Evolutionary conservation across 148 eudicot genomes (phyloP).

Genomic region (Camellia lanceoleosa): DNA sequence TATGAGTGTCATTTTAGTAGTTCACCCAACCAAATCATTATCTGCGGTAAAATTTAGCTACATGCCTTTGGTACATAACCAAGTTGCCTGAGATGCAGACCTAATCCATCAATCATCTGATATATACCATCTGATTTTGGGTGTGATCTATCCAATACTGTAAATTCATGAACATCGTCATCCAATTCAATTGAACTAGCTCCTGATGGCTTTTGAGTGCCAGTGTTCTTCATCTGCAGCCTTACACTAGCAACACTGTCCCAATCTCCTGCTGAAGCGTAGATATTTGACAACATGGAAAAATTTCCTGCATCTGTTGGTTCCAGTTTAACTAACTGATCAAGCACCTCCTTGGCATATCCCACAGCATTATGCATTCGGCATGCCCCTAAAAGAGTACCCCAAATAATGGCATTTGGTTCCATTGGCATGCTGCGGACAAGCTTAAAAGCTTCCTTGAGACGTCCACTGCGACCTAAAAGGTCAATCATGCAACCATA

Average conservation of each 20-base stretch:
- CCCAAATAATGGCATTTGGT: conserved; percentile 79
- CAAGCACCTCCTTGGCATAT: conserved; percentile 54
- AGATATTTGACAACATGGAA: conserved; percentile 73
- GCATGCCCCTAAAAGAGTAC: conserved; percentile 78
- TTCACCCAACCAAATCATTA: neutral
- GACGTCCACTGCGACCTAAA: conserved; percentile 78
- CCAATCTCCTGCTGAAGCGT: conserved; percentile 87
- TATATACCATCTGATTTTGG: conserved; percentile 52
- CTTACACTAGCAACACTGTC: conserved; percentile 52
- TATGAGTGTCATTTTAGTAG: neutral
- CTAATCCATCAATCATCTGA: conserved; percentile 49
- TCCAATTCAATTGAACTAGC: conserved; percentile 68
- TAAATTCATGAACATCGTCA: conserved; percentile 67
- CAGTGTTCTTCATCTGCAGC: conserved; percentile 54
- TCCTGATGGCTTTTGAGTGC: conserved; percentile 59
- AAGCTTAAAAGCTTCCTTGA: conserved; percentile 64
- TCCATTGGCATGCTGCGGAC: conserved; percentile 70
- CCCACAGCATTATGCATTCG: conserved; percentile 65
- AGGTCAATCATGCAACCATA: conserved; percentile 90
- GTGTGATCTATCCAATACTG: conserved; percentile 60
- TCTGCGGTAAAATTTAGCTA: neutral
- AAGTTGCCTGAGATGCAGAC: conserved; percentile 46
- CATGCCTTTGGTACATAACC: conserved; percentile 26
- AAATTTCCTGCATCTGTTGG: conserved; percentile 55
- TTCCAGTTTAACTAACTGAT: conserved; percentile 45